Evolutionary conservation across 768 basidiomycete genomes (phyloP).

Genomic region (Coprinopsis marcescibilis): DNA sequence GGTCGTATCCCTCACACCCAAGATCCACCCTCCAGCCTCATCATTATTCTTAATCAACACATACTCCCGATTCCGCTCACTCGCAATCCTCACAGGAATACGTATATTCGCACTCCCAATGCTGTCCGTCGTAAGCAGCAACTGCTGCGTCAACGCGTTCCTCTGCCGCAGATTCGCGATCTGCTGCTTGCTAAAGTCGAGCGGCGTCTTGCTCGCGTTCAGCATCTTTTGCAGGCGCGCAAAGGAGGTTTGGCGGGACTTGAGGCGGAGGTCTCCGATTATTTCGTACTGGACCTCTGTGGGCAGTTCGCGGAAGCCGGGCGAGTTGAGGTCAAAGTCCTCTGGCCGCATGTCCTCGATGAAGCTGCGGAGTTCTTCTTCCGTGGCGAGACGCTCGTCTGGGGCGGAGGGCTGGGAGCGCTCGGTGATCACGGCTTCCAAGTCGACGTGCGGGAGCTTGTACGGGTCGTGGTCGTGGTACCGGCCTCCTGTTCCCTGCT

Average conservation of each 20-base stretch:
- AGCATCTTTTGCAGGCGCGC: constrained; percentile 91
- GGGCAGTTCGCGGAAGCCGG: constrained; percentile 87
- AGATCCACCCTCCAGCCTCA: constrained; percentile 85
- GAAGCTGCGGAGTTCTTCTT: constrained; percentile 87
- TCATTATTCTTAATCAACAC: constrained; percentile 91
- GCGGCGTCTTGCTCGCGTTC: constrained; percentile 64
- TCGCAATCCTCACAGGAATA: constrained; percentile 91
- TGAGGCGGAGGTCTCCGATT: constrained; percentile 89
- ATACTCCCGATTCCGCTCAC: constrained; percentile 92
- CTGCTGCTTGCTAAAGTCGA: constrained; percentile 96
- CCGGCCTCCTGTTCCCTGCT: constrained; percentile 55
- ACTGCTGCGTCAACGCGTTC: constrained; percentile 88
- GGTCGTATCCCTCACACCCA: constrained; percentile 81
- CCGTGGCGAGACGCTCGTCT: constrained; percentile 92
- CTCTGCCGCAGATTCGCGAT: constrained; percentile 86
- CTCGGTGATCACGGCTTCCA: constrained; percentile 57
- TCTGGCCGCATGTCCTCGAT: constrained; percentile 96
- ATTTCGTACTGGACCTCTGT: constrained; percentile 99
- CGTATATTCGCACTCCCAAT: constrained; percentile 86
- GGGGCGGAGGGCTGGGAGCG: constrained; percentile 57
- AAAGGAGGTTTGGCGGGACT: constrained; percentile 92
- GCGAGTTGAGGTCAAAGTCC: constrained; percentile 88
- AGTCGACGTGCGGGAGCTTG: constrained; percentile 76
- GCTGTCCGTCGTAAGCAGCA: constrained; percentile 85
- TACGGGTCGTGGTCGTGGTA: constrained; percentile 89